Base-by-base conservation (phyloP, 1,284 basidiomycete species). In the Ceratobasidium sp. region DNA sequence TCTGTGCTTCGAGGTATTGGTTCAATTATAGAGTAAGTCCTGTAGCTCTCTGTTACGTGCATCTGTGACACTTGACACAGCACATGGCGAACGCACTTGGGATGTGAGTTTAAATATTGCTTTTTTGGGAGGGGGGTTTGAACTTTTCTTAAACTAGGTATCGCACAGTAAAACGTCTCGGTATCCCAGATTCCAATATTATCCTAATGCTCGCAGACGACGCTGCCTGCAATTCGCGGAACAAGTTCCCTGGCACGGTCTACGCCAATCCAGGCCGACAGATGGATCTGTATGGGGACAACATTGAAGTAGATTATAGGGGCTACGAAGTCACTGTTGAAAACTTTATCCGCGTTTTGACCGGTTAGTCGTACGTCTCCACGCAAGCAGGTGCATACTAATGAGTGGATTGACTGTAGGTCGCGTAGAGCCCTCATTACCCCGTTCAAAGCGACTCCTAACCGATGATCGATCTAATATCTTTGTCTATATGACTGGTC, bases 131-230 rank as follows among this genome's bases (percentile, higher is more conserved):
- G 0, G 67, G 7, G 38, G 60, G 35, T 64, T 67, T 50, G 41
- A 33, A 52, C 27, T 38, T 41, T 27, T 44, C 54, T 44, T 20
- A 3, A 10, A 79, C 30, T 23, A 96, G 94, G 94, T 99, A 99
- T 83, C 94, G 98, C 73, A 99, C 97, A 1, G 96, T 99, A 71
- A 99, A 99, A 84, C 92, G 97, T 2, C 91, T 99, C 7, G 98
- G 97, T 5, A 98, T 99, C 71, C 97, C 97, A 3, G 97, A 99
- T 86, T 96, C 94, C 18, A 96, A 99, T 83, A 99, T 99, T 83
- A 98, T 99, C 84, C 91, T 99, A 68, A 99, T 99, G 98, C 89
- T 99, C 57, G 96, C 97, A 3, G 97, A 99, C 85, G 98, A 99
- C 83, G 94, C 91, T 0, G 95, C 97, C 0, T 99, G 97, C 83